Conservation (phyloP, 2,329 filamentous ascomycete genomes). For the Trichoderma breve region DNA sequence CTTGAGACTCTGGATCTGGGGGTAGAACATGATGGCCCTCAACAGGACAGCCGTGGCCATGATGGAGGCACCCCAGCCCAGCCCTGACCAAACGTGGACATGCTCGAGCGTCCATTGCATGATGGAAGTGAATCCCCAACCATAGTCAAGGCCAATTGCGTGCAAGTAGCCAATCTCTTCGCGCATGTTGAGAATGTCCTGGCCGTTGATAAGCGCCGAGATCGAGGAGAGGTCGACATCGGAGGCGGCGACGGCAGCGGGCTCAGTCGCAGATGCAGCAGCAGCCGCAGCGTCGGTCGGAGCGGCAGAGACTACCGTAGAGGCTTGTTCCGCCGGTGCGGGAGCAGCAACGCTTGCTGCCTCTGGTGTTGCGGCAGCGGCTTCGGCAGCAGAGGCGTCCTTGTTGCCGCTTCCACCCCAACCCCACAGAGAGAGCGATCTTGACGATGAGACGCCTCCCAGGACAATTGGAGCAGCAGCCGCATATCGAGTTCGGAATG, state of each 20-base stretch:
- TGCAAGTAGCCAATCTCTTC: slow-evolving; percentile 81
- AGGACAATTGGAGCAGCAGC: slow-evolving; percentile 31
- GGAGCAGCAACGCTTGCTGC: slow-evolving; percentile 21
- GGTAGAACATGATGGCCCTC: slow-evolving; percentile 64
- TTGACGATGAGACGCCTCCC: slow-evolving; percentile 33
- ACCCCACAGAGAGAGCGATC: slow-evolving; percentile 38
- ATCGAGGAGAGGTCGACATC: slow-evolving; percentile 37
- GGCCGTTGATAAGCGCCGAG: slow-evolving; percentile 37
- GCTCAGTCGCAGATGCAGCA: slow-evolving; percentile 24
- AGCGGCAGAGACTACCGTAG: slow-evolving; percentile 3
- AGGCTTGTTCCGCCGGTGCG: slow-evolving; percentile 10
- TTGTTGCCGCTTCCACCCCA: slow-evolving; percentile 37
- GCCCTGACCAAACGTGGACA: slow-evolving; percentile 69
- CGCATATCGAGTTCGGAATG: slow-evolving; percentile 25
- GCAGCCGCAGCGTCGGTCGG: slow-evolving; percentile 21
- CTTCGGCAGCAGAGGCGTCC: slow-evolving; percentile 24
- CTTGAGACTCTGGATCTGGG: slow-evolving; percentile 43
- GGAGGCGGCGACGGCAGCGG: slow-evolving; percentile 28
- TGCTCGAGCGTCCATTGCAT: slow-evolving; percentile 80
- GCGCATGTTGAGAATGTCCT: slow-evolving; percentile 58
- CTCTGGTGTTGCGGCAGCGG: slow-evolving; percentile 24
- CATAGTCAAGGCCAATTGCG: slow-evolving; percentile 80
- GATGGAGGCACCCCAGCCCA: slow-evolving; percentile 83
- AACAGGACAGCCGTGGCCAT: slow-evolving; percentile 61
- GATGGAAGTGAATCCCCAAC: slow-evolving; percentile 71